phyloP scores from a whole-genome alignment of 169 alveolate genomes.

The Toxoplasma gondii region DNA sequence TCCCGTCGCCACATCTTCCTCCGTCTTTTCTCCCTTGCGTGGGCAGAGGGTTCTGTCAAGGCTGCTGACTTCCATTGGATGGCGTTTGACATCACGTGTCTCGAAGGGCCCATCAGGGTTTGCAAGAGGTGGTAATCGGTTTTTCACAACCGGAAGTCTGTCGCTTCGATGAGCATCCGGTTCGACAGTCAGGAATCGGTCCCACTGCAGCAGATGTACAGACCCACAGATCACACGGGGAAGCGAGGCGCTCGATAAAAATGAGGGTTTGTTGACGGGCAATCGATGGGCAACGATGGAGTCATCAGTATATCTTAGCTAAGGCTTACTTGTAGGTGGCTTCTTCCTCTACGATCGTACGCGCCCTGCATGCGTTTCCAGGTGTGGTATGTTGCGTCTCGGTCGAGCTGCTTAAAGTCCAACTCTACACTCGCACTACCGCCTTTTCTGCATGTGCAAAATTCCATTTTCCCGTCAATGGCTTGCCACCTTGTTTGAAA shows the following conservation, averaged over 20 bases:
- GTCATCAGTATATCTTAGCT: too few relatives aligned
- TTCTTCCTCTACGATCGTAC: background rate
- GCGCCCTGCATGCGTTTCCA: slow-evolving; percentile 53
- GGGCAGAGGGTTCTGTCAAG: slow-evolving; percentile 39
- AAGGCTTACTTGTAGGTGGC: slow-evolving; percentile 26
- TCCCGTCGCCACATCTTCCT: background rate
- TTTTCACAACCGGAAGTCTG: slow-evolving; percentile 65
- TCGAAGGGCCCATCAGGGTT: slow-evolving; percentile 76
- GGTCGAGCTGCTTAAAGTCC: slow-evolving; percentile 45
- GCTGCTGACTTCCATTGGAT: background rate
- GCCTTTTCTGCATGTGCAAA: slow-evolving; percentile 44
- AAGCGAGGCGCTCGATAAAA: background rate
- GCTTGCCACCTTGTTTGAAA: slow-evolving; percentile 66
- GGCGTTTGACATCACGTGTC: slow-evolving; percentile 44
- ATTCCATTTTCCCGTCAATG: slow-evolving; percentile 56
- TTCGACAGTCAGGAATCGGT: slow-evolving; percentile 73
- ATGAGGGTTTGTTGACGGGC: background rate
- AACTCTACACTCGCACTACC: slow-evolving; percentile 57
- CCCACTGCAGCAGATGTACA: slow-evolving; percentile 46
- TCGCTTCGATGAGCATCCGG: slow-evolving; percentile 73
- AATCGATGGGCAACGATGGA: too few relatives aligned
- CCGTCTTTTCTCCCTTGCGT: slow-evolving; percentile 15
- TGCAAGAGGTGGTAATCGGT: slow-evolving; percentile 74
- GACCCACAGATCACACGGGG: background rate
- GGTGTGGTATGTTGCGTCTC: slow-evolving; percentile 59